Conservation (phyloP, 176 grass and related monocot species). For the Bonia amplexicaulis region DNA sequence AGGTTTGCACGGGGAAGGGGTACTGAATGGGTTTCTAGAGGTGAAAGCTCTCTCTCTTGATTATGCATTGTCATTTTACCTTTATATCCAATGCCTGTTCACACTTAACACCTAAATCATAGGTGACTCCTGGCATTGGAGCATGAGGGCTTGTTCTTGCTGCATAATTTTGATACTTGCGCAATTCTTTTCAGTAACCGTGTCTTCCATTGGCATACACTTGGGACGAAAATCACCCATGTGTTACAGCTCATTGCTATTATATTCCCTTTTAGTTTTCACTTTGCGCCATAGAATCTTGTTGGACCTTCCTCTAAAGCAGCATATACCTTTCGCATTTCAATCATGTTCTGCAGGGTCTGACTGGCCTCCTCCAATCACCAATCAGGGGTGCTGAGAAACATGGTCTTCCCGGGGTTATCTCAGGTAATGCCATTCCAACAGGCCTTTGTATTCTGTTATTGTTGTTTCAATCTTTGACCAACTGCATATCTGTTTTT, state of each 20-base stretch:
- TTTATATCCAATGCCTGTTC: background rate
- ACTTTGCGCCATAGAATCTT: slow-evolving; percentile 14
- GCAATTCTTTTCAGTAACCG: background rate
- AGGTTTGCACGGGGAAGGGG: slow-evolving; percentile 84
- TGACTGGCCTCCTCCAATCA: slow-evolving; percentile 93
- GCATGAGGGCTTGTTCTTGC: background rate
- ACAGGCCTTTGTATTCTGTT: slow-evolving; percentile 4
- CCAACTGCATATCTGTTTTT: slow-evolving; percentile 17
- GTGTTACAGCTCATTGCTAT: background rate
- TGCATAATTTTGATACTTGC: background rate
- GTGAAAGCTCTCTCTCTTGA: slow-evolving; percentile 36
- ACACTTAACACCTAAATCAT: slow-evolving; percentile 11
- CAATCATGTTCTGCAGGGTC: slow-evolving; percentile 53
- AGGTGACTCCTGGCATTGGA: background rate
- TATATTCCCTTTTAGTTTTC: slow-evolving; percentile 8
- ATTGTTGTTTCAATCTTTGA: slow-evolving; percentile 14
- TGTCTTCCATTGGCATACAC: background rate
- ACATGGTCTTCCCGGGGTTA: slow-evolving; percentile 89
- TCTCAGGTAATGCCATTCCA: slow-evolving; percentile 56
- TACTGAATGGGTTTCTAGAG: slow-evolving; percentile 90
- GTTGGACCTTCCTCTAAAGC: slow-evolving; percentile 2
- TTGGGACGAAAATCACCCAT: background rate
- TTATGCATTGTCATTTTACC: slow-evolving; percentile 22
- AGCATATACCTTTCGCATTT: slow-evolving; percentile 13
- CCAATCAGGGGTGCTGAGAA: slow-evolving; percentile 92